These are phyloP conservation scores for Rosa chinensis DNA, from an alignment of 306 rosid species.

Conservation along the genomic window DNA sequence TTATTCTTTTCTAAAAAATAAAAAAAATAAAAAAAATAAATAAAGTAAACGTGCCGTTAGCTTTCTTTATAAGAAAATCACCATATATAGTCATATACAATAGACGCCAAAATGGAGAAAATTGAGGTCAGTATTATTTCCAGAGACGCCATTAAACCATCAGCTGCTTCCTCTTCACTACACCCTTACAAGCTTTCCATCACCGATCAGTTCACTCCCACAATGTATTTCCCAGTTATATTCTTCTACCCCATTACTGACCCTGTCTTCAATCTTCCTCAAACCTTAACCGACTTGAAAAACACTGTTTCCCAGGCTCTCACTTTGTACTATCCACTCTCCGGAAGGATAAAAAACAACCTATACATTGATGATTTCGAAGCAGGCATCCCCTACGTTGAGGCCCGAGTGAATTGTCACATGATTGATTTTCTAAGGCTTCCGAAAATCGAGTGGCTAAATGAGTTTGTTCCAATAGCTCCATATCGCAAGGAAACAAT, in stretches of 20 bases:
- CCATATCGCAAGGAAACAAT: constrained; percentile 20
- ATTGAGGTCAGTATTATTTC: not conserved
- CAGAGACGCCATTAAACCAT: too few species aligned
- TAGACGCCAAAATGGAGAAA: not conserved
- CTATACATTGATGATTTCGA: constrained; percentile 37
- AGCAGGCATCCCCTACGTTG: constrained; percentile 34
- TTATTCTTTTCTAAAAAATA: too few species aligned
- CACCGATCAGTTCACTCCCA: constrained; percentile 22
- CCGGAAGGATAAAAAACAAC: constrained; percentile 35
- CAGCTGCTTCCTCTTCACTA: too few species aligned
- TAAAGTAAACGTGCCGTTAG: too few species aligned
- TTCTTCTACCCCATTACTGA: constrained; percentile 15
- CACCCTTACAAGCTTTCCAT: constrained; percentile 9
- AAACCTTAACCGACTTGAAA: constrained; percentile 11
- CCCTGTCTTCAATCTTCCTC: not conserved
- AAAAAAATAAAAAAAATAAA: too few species aligned
- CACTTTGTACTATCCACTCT: constrained; percentile 29
- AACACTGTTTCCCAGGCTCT: constrained; percentile 38
- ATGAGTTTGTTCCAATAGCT: constrained; percentile 36
- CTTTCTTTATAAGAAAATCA: too few species aligned
- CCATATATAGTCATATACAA: too few species aligned
- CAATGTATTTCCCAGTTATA: not conserved
- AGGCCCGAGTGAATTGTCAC: constrained; percentile 32
- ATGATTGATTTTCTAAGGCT: constrained; percentile 39
- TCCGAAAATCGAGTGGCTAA: constrained; percentile 24